Conservation (phyloP, 148 eudicot species). For the Linanthus parryae region DNA sequence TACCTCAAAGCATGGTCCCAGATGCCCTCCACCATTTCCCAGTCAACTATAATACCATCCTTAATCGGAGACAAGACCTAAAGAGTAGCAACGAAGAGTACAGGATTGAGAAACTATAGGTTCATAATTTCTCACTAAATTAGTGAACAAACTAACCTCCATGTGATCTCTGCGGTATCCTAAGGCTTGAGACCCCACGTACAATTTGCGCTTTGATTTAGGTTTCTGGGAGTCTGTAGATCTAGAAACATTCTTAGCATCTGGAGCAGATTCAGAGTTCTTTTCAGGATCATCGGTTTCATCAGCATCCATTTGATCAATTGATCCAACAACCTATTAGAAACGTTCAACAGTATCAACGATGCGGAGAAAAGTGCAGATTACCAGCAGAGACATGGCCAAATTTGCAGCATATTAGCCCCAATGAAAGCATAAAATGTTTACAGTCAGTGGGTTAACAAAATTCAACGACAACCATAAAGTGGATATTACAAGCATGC, state of each 20-base stretch:
- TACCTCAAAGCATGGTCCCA: conserved; percentile 97
- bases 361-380: too few relatives aligned
- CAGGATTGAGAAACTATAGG: too few relatives aligned
- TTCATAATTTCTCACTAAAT: too few relatives aligned
- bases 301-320: conserved; percentile 89
- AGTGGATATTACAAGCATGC: too few relatives aligned
- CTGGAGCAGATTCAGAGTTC: conserved; percentile 54
- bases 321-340: conserved; percentile 77
- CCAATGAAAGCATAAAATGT: too few relatives aligned
- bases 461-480: too few relatives aligned
- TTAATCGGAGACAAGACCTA: conserved; percentile 85
- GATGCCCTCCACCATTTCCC: conserved; percentile 94
- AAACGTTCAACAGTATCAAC: conserved; percentile 4
- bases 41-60: conserved; percentile 85
- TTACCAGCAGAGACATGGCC: too few relatives aligned
- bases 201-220: conserved; percentile 69
- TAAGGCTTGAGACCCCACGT: conserved; percentile 86
- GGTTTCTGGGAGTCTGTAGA: conserved; percentile 63
- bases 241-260: too few relatives aligned
- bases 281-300: conserved; percentile 60
- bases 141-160: conserved; percentile 76
- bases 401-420: too few relatives aligned
- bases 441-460: too few relatives aligned
- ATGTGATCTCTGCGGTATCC: conserved; percentile 93
- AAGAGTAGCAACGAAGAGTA: too few relatives aligned